phyloP scores from a whole-genome alignment of 371 early-diverging fungal genomes.

The Mortierella sp. region DNA sequence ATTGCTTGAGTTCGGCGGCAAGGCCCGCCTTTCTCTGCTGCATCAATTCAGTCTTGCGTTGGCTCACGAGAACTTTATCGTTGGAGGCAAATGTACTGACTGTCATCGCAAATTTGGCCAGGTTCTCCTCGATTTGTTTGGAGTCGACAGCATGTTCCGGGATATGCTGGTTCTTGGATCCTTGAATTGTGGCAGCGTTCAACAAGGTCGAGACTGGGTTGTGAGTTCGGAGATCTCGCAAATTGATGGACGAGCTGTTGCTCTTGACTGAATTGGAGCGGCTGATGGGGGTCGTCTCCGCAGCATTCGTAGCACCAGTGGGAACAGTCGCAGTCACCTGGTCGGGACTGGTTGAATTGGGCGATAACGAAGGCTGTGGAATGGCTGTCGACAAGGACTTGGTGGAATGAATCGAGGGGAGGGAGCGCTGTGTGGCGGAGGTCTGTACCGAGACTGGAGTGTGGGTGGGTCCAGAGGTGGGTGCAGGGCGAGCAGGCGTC shows the following conservation, averaged over 20 bases:
- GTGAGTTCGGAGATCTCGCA: slow-evolving; percentile 30
- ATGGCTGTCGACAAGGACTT: background rate
- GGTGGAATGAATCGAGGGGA: background rate
- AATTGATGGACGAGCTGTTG: slow-evolving; percentile 21
- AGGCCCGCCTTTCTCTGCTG: slow-evolving; percentile 84
- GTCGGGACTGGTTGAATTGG: slow-evolving; percentile 6
- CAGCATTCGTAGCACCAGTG: slow-evolving; percentile 3
- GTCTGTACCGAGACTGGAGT: background rate
- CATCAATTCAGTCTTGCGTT: slow-evolving; percentile 35
- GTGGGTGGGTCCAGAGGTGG: slow-evolving; percentile 4
- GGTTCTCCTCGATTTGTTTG: slow-evolving; percentile 70
- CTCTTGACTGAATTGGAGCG: slow-evolving; percentile 22
- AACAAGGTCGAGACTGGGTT: slow-evolving; percentile 42
- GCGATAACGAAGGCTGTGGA: background rate
- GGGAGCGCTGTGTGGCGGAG: background rate
- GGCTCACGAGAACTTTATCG: slow-evolving; percentile 88
- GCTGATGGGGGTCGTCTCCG: slow-evolving; percentile 19
- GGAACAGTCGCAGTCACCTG: background rate
- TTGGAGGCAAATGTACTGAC: slow-evolving; percentile 67
- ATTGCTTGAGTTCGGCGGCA: slow-evolving; percentile 84
- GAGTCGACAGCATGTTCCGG: slow-evolving; percentile 49
- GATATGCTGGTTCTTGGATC: slow-evolving; percentile 48
- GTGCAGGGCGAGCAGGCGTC: slow-evolving; percentile 25
- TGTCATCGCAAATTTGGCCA: slow-evolving; percentile 69
- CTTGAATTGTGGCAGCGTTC: slow-evolving; percentile 40